Evolutionary conservation across 495 filamentous ascomycete genomes (phyloP), one percentile per base, ranked within the genome.

Genomic region (Xylaria nigripes): DNA sequence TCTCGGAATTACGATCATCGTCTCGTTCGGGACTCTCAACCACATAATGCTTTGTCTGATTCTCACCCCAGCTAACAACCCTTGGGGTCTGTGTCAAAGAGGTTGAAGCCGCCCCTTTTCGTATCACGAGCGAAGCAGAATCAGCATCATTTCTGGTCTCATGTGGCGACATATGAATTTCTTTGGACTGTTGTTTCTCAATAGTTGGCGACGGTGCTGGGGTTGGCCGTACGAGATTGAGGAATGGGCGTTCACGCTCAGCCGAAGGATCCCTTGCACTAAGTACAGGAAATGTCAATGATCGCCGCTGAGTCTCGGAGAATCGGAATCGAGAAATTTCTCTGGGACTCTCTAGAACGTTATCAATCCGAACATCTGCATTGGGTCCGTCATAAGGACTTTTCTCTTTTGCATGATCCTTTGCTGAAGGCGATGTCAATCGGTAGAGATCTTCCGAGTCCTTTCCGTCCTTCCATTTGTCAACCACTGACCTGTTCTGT

Each of bases 21-120:
- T 58, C 62, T 52, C 52, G 59, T 25, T 69, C 77, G n/a, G 81
- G 78, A 48, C 74, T 78, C 46, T 77, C 77, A 16, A 79, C 71
- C 23, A 82, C 79, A 30, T 78, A 82, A 61, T 80, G 80, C 48
- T 82, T 78, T 6, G 78, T 84, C 53, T 80, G 69, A 55, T 81
- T 80, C 38, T 81, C 70, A 27, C 80, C 80, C 81, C 81, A 84
- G 9, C 74, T 81, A 8, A 84, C 73, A 46, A 59, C 78, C 27
- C 79, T 79, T 15, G 75, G 51, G 15, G 32, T 63, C 51, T 74
- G 55, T 34, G 30, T 59, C 38, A 48, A 62, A 46, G 38, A 61
- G 25, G 40, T 72, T 43, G 66, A 70, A 16, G 62, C 46, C 30
- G 43, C 54, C 50, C 68, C 64, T 23, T 46, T 56, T 24, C 50